phyloP scores from a whole-genome alignment of 2,329 filamentous ascomycete species.

The Chrysosporium queenslandicum region DNA sequence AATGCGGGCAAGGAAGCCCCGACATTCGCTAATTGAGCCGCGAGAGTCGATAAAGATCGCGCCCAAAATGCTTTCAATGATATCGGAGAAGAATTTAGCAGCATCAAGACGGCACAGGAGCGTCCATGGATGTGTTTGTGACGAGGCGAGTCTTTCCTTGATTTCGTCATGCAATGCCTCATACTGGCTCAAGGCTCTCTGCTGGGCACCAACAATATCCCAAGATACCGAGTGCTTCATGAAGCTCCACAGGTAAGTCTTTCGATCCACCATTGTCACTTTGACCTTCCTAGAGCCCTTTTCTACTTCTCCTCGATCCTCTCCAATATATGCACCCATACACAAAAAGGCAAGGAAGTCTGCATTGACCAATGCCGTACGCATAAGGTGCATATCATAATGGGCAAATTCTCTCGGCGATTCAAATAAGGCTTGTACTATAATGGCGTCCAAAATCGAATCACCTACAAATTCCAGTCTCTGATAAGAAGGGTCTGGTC shows the following conservation, averaged over 20 bases:
- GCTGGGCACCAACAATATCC: constrained; percentile 42
- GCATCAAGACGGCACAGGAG: constrained; percentile 54
- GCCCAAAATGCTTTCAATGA: constrained; percentile 70
- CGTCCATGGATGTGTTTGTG: constrained; percentile 63
- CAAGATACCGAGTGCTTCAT: constrained; percentile 49
- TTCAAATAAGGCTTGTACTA: constrained; percentile 54
- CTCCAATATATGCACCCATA: constrained; percentile 43
- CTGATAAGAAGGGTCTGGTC: constrained; percentile 51
- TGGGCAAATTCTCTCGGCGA: constrained; percentile 41
- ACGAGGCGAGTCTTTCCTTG: constrained; percentile 40
- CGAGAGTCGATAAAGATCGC: constrained; percentile 72
- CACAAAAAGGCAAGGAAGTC: constrained; percentile 68
- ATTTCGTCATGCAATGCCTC: constrained; percentile 42
- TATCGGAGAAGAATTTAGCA: constrained; percentile 71
- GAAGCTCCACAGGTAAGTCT: constrained; percentile 55
- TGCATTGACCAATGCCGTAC: constrained; percentile 67
- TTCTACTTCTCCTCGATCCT: constrained; percentile 17
- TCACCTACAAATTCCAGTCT: constrained; percentile 84
- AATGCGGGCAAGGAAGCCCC: constrained; percentile 49
- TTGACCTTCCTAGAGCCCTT: constrained; percentile 10
- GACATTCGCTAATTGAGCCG: constrained; percentile 52
- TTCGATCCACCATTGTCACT: constrained; percentile 26
- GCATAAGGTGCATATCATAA: constrained; percentile 62
- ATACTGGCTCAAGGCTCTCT: constrained; percentile 40
- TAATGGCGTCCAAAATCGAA: constrained; percentile 66